Percentiles rank a stretch among this genome's conserved stretches.
Conservation (phyloP, 768 basidiomycete species). For the Steccherinum ochraceum region DNA sequence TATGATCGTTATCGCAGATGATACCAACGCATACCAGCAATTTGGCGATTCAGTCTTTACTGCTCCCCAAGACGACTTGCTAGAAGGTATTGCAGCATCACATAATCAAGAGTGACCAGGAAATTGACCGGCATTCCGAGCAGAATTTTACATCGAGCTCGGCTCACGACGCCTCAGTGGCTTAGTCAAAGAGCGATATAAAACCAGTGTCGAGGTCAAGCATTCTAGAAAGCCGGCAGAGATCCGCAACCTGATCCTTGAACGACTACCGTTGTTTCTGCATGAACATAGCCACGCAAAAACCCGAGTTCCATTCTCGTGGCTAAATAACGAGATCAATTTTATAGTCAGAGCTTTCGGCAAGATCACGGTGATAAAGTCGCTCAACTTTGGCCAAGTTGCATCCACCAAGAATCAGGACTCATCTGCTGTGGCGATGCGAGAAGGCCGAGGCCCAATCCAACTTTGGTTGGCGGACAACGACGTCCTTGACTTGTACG, state of each 20-base stretch:
- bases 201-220: constrained; percentile 45
- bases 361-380: constrained; percentile 57
- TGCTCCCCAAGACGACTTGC: constrained; percentile 84
- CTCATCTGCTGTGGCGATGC: constrained; percentile 65
- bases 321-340: constrained; percentile 58
- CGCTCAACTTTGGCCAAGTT: constrained; percentile 45
- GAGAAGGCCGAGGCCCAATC: constrained; percentile 51
- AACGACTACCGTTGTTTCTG: constrained; percentile 85
- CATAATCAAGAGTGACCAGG: background rate
- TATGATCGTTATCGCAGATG: constrained; percentile 81
- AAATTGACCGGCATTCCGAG: background rate
- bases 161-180: constrained; percentile 71
- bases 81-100: constrained; percentile 55
- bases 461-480: constrained; percentile 75
- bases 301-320: constrained; percentile 54
- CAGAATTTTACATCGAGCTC: constrained; percentile 70
- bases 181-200: constrained; percentile 74
- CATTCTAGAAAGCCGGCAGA: constrained; percentile 43
- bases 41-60: constrained; percentile 74
- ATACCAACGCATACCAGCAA: constrained; percentile 70
- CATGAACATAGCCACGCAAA: constrained; percentile 77
- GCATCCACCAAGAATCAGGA: constrained; percentile 52
- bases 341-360: constrained; percentile 67
- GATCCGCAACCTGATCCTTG: constrained; percentile 59
- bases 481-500: constrained; percentile 82